These are phyloP conservation scores for Candida koratica DNA, from an alignment of 805 yeast genomes.

Conservation along the genomic window DNA sequence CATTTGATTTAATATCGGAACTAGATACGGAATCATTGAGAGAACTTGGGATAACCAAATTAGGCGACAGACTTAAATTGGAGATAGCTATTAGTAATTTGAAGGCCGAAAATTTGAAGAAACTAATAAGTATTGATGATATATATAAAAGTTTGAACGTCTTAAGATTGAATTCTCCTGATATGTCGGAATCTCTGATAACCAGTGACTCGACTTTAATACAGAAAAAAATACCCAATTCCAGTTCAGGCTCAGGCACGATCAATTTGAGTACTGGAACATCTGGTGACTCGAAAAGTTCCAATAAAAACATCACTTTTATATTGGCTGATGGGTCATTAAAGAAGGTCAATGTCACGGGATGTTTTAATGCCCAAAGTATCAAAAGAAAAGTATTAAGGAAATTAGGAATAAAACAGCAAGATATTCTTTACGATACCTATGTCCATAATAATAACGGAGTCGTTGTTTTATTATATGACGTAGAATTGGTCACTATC, in stretches of 20 bases:
- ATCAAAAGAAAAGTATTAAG: constrained; percentile 68
- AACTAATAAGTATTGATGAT: constrained; percentile 23
- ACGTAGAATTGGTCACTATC: constrained; percentile 75
- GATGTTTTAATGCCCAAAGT: constrained; percentile 76
- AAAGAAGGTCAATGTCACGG: constrained; percentile 64
- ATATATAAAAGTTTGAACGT: constrained; percentile 18
- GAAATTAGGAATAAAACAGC: constrained; percentile 46
- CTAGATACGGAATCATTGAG: constrained; percentile 61
- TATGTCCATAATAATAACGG: constrained; percentile 48
- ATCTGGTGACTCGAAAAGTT: constrained; percentile 16
- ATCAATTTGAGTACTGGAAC: constrained; percentile 8
- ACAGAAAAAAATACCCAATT: constrained; percentile 8
- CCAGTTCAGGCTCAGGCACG: constrained; percentile 7
- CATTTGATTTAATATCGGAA: constrained; percentile 53
- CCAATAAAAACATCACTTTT: constrained; percentile 51
- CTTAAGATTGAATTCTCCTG: constrained; percentile 9
- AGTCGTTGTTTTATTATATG: constrained; percentile 50
- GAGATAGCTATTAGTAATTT: constrained; percentile 53
- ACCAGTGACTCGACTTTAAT: constrained; percentile 13
- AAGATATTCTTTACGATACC: constrained; percentile 53
- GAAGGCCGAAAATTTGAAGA: constrained; percentile 30
- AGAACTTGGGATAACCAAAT: constrained; percentile 67
- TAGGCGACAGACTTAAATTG: constrained; percentile 79
- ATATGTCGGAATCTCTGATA: not conserved
- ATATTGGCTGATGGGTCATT: constrained; percentile 72